A percentile compares a stretch with the other conserved stretches of the same genome.
These are phyloP conservation scores for Candida sakaeoensis DNA, from an alignment of 805 yeast species.

Conservation along the genomic window DNA sequence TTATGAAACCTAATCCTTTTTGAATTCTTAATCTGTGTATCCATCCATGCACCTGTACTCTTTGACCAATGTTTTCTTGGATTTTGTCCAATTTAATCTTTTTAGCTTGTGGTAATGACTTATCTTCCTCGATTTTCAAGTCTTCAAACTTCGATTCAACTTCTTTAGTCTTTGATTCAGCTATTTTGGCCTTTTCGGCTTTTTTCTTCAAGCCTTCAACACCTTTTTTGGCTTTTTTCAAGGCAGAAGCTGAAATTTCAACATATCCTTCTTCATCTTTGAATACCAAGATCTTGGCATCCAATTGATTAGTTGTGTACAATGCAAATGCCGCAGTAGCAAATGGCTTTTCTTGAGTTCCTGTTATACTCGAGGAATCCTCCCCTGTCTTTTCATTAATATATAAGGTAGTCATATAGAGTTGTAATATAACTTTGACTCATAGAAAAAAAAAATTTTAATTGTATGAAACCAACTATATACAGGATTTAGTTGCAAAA, in stretches of 20 bases:
- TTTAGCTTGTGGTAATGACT: conserved; percentile 64
- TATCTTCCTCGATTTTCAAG: conserved; percentile 67
- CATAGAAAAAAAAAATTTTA: conserved; percentile 1
- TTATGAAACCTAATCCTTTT: conserved; percentile 87
- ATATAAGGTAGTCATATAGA: conserved; percentile 45
- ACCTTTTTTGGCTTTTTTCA: conserved; percentile 95
- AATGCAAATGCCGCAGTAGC: conserved; percentile 83
- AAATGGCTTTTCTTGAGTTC: conserved; percentile 68
- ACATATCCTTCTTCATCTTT: conserved; percentile 62
- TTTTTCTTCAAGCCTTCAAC: conserved; percentile 87
- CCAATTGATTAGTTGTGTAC: conserved; percentile 36
- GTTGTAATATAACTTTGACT: neutral
- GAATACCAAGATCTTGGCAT: conserved; percentile 56
- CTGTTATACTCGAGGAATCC: conserved; percentile 57
- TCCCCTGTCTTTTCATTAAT: conserved; percentile 72
- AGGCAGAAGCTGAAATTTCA: conserved; percentile 84
- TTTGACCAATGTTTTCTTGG: conserved; percentile 53
- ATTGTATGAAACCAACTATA: neutral
- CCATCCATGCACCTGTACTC: conserved; percentile 91
- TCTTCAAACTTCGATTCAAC: conserved; percentile 74
- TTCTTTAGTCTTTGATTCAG: conserved; percentile 54
- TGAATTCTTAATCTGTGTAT: conserved; percentile 90
- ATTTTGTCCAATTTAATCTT: conserved; percentile 61
- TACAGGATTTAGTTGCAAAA: no score
- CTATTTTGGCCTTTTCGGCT: conserved; percentile 60